Base-by-base conservation (phyloP, 2,329 filamentous ascomycete genomes). In the Colletotrichum cereale region DNA sequence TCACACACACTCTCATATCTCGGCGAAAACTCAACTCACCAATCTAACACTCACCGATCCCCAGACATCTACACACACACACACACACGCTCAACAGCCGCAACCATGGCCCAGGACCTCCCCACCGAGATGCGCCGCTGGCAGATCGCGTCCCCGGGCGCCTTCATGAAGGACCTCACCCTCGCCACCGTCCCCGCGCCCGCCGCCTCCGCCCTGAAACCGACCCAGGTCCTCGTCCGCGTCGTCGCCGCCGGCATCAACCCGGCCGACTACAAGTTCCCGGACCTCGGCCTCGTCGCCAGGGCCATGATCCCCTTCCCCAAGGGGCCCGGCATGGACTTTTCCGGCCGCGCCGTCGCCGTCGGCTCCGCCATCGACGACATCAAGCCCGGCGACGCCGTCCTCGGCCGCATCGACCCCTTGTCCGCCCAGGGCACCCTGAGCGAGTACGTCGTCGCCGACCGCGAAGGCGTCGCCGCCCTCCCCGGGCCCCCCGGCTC, bases 201-300 rank as follows among this genome's bases (percentile, higher is more conserved):
- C 6, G 73, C 80, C 7, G 75, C 74, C 6, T 56, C 67, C n/a
- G 73, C 75, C 10, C 75, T 81, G 18, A 76, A 75, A 5, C 55
- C 68, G 38, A 78, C 79, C 58, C 75, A 83, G 50, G 77, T 85
- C 61, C 80, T 87, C 53, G 78, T 88, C 61, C 77, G 81, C 63
- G 84, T 88, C 65, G 75, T 80, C 66, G 80, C 82, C 73, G 80
- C 82, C 1, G 78, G 81, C 6, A 76, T 86, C 42, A 88, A 88
- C 75, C 86, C 86, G 0, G 82, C 83, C 67, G 86, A 88, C 77
- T 83, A 84, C 82, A 88, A 88, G 72, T 57, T 86, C 5, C 75
- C 80, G n/a, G 83, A 85, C 61, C 66, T 84, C 5, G 81, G 81
- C 12, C 3, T 85, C 50, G 73, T 82, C 42, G 78, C 83, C 5